phyloP scores from a whole-genome alignment of 139 green algal species.

The Chlamydomonas sphaeroides region DNA sequence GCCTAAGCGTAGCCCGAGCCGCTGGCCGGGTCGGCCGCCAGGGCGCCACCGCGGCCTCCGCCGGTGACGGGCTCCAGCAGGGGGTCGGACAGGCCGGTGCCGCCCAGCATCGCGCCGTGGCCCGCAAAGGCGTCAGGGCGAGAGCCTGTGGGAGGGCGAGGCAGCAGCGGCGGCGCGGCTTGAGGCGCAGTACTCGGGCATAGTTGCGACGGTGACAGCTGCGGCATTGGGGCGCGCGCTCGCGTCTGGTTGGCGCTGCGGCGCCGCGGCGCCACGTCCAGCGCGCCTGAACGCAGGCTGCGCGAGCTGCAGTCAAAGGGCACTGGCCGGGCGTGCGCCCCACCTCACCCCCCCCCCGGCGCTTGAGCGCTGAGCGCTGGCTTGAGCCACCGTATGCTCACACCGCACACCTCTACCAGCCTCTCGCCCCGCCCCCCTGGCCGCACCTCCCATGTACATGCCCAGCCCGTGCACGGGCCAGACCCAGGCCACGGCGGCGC shows the following conservation, averaged over 20 bases:
- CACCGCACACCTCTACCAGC: too few species aligned
- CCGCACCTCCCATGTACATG: slow-evolving; percentile 33
- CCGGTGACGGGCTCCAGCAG: background rate
- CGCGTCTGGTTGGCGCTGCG: too few species aligned
- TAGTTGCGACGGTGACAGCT: background rate
- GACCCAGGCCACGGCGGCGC: slow-evolving; percentile 41
- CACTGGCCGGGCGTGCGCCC: too few species aligned
- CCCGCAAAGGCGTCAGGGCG: slow-evolving; percentile 13
- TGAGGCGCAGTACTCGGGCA: background rate
- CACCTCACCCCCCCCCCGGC: too few species aligned
- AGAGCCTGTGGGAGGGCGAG: background rate
- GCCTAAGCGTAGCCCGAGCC: too few species aligned
- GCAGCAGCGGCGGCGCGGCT: background rate
- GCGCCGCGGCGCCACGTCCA: too few species aligned
- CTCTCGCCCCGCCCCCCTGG: background rate
- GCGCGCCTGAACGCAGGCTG: too few species aligned
- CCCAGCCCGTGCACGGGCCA: slow-evolving; percentile 45
- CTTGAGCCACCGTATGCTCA: too few species aligned
- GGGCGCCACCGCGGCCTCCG: background rate
- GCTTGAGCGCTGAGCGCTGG: background rate
- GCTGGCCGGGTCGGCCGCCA: background rate
- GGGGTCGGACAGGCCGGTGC: slow-evolving; percentile 2
- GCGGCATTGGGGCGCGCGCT: too few species aligned
- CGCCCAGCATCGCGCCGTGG: background rate
- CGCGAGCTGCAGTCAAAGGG: too few species aligned